A percentile compares a stretch with the other conserved stretches of the same genome.
phyloP scores from a whole-genome alignment of 179 eudicot species.

The Amaranthus tricolor region DNA sequence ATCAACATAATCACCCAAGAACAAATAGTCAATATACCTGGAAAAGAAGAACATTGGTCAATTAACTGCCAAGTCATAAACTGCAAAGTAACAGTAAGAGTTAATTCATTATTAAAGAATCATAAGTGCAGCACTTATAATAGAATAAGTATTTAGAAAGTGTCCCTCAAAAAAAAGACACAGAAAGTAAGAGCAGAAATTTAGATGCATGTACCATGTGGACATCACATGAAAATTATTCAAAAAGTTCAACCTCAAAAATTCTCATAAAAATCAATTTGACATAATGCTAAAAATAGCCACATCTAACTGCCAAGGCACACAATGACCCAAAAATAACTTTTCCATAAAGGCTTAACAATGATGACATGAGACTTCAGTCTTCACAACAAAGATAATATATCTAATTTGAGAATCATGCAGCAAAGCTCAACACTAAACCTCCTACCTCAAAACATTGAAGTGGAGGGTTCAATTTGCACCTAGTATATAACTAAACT shows the following conservation, averaged over 20 bases:
- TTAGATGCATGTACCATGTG: neutral
- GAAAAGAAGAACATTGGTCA: slow-evolving; percentile 14
- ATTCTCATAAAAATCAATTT: neutral
- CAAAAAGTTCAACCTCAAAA: neutral
- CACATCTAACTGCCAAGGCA: neutral
- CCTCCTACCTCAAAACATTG: neutral
- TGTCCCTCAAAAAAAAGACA: too few species aligned
- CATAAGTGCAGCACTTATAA: neutral
- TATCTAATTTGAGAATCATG: too few species aligned
- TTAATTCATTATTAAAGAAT: neutral
- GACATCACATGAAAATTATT: neutral
- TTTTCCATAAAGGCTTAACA: neutral
- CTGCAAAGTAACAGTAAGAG: neutral
- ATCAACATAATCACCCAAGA: slow-evolving; percentile 96
- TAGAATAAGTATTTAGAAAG: neutral
- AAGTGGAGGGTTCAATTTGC: neutral
- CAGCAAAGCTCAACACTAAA: neutral
- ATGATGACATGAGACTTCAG: neutral
- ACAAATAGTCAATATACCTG: slow-evolving; percentile 93
- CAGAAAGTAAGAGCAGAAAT: neutral
- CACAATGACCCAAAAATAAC: neutral
- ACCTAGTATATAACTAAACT: neutral
- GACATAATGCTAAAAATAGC: neutral
- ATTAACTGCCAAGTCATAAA: slow-evolving; percentile 13
- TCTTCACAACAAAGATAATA: neutral